Conservation (phyloP, 306 rosid genomes). For the Vigna unguiculata region DNA sequence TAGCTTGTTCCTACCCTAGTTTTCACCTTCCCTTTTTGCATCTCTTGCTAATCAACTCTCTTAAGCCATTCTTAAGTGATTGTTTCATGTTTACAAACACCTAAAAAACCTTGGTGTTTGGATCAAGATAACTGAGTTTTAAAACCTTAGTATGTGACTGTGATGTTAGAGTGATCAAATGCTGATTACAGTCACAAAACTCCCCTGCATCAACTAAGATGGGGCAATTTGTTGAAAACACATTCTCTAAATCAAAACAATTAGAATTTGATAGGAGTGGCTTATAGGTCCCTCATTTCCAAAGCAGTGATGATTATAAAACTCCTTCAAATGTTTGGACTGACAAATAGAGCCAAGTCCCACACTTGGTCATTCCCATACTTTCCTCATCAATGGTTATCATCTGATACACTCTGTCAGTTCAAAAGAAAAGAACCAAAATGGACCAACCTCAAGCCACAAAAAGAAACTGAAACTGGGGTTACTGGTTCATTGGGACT, state of each 20-base stretch:
- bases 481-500: slow-evolving; percentile 57
- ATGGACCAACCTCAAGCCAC: slow-evolving; percentile 68
- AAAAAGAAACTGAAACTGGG: slow-evolving; percentile 61
- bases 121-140: too few species aligned
- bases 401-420: slow-evolving; percentile 68
- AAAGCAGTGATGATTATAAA: slow-evolving; percentile 46
- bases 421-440: slow-evolving; percentile 68
- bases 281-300: slow-evolving; percentile 50
- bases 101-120: background rate
- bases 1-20: slow-evolving; percentile 24
- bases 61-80: background rate
- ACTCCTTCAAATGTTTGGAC: slow-evolving; percentile 47
- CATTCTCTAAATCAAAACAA: slow-evolving; percentile 12
- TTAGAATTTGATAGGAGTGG: slow-evolving; percentile 1
- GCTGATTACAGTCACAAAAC: slow-evolving; percentile 30
- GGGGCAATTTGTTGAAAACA: background rate
- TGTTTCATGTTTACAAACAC: background rate
- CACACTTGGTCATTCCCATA: slow-evolving; percentile 56
- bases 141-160: background rate
- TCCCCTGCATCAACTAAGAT: background rate
- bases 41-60: slow-evolving; percentile 8
- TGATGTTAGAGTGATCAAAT: slow-evolving; percentile 17
- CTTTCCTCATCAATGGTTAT: slow-evolving; percentile 59
- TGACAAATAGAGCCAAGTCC: slow-evolving; percentile 56
- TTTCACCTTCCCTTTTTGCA: slow-evolving; percentile 2